Conservation (phyloP, 306 rosid genomes). For the Trifolium repens region DNA sequence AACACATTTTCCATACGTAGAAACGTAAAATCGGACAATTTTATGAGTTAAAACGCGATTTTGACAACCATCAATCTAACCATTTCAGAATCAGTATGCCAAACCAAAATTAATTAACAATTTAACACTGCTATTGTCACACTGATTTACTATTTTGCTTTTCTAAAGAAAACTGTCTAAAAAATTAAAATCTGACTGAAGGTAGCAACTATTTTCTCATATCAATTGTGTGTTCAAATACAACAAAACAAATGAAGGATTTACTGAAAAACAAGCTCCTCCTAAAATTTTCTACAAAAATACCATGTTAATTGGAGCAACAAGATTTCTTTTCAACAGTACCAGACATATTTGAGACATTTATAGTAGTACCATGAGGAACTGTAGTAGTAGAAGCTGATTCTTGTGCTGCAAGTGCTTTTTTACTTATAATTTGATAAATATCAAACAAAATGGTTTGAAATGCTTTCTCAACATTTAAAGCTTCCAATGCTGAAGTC, state of each 20-base stretch:
- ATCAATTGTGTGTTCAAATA: conserved; percentile 18
- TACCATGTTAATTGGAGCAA: conserved; percentile 56
- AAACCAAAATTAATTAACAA: conserved; percentile 18
- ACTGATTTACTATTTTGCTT: conserved; percentile 26
- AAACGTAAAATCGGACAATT: no score
- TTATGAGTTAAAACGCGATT: no score
- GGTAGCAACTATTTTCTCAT: conserved; percentile 28
- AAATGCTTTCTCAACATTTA: conserved; percentile 75
- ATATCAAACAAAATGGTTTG: conserved; percentile 73
- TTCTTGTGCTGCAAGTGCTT: conserved; percentile 77
- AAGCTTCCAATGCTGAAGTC: conserved; percentile 77
- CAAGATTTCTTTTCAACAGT: conserved; percentile 55
- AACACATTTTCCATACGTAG: no score
- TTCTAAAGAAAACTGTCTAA: conserved; percentile 1
- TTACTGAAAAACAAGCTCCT: conserved; percentile 26
- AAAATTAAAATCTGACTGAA: conserved; percentile 29
- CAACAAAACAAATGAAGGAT: neutral
- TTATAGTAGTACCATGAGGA: conserved; percentile 72
- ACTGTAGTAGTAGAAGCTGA: conserved; percentile 53
- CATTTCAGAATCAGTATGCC: neutral
- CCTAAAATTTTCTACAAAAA: conserved; percentile 31
- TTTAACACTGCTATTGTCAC: neutral
- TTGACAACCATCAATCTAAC: no score
- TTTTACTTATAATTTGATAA: conserved; percentile 68
- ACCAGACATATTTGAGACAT: conserved; percentile 54